Conservation (phyloP, 176 grass and related monocot species). For the Miscanthus lutarioriparius region DNA sequence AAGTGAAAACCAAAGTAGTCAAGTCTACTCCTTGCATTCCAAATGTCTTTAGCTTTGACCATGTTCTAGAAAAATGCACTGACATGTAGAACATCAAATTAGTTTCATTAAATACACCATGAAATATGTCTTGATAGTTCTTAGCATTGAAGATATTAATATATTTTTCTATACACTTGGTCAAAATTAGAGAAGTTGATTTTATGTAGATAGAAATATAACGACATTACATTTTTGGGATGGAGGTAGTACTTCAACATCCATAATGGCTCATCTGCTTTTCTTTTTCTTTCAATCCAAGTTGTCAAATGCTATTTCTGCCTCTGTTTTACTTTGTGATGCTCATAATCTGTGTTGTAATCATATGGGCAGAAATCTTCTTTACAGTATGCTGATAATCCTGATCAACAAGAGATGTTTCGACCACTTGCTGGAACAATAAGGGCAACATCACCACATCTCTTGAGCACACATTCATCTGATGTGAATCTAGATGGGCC, state of each 20-base stretch:
- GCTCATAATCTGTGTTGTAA: constrained; percentile 41
- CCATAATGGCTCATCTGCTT: neutral
- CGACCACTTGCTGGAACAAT: constrained; percentile 27
- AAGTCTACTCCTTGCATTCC: neutral
- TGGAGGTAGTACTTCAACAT: constrained; percentile 2
- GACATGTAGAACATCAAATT: neutral
- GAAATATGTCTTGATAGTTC: neutral
- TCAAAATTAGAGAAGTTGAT: neutral
- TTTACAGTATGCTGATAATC: constrained; percentile 48
- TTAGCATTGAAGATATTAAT: neutral
- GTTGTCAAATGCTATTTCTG: constrained; percentile 17
- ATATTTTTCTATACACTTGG: neutral
- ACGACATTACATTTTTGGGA: neutral
- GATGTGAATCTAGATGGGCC: constrained; percentile 34
- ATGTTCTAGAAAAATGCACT: neutral
- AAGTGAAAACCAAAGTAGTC: constrained; percentile 5
- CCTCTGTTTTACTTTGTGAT: constrained; percentile 29
- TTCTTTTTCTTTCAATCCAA: neutral
- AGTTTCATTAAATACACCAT: neutral
- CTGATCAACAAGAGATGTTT: constrained; percentile 55
- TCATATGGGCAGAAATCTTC: constrained; percentile 49
- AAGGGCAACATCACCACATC: constrained; percentile 38
- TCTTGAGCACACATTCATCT: constrained; percentile 24
- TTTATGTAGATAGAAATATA: neutral
- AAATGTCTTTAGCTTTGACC: neutral